Base-by-base conservation (phyloP, 208 protist genomes). In the Herpetomonas muscarum region DNA sequence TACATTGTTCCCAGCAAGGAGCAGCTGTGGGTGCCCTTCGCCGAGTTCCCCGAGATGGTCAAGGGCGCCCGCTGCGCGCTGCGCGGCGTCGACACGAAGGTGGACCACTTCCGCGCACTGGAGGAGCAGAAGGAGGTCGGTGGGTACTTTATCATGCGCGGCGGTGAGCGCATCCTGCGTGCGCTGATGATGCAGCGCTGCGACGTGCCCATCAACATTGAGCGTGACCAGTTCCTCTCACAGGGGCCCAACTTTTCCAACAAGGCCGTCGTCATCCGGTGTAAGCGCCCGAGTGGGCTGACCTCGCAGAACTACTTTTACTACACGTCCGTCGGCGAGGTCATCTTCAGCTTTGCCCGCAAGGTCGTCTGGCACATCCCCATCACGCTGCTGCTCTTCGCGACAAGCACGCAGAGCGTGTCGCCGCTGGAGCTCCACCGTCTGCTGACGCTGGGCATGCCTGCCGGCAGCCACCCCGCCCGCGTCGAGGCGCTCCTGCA, bases 61-160 rank as follows among this genome's bases (percentile, higher is more conserved):
- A 67, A 76, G 10, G 85, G 85, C 10, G 64, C 75, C 0, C 82
- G 85, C 25, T 95, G 89, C 63, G 81, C 79, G 17, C 63, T 95
- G 51, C 85, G 85, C 54, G 73, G 64, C 34, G 74, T 85, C 10
- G 57, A 94, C 59, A 37, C 72, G 36, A 65, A 70, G 30, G 53
- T 77, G 44, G 89, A 95, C 63, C 67, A 90, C 62, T 77, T 82
- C 63, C 70, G 83, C 39, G 89, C 81, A 2, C 32, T 90, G 28
- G 96, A 99, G 79, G 96, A 99, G 66, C 75, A 85, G 47, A 81
- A 95, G 65, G 98, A 99, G 77, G 47, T 97, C n/a, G 98, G 98
- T 45, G 98, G 98, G 19, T 99, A 99, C 88, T 99, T 99, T 69
- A 90, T 99, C 56, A 84, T 98, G 64, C 97, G 98, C 56, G 99